These are phyloP conservation scores for Melanopsichium pennsylvanicum DNA, from an alignment of 1,284 basidiomycete genomes.

Conservation along the genomic window DNA sequence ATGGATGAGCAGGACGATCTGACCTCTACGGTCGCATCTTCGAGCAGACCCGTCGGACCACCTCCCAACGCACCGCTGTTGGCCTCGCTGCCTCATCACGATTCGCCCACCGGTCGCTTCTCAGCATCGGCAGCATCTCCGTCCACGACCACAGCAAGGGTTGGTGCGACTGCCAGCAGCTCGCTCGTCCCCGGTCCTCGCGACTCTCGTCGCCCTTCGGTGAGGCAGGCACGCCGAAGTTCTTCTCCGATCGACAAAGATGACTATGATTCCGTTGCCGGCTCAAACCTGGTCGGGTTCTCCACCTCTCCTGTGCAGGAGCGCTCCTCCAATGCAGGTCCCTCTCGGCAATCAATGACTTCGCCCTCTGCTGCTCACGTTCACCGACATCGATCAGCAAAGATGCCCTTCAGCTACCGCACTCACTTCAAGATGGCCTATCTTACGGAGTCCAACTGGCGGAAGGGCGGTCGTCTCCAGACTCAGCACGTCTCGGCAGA, in stretches of 20 bases:
- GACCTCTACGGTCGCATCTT: slow-evolving; percentile 7
- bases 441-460: slow-evolving; percentile 83
- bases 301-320: slow-evolving; percentile 5
- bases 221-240: slow-evolving; percentile 5
- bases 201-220: slow-evolving; percentile 3
- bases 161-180: background rate
- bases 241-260: slow-evolving; percentile 8
- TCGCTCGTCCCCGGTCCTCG: slow-evolving; percentile 28
- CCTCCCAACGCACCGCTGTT: slow-evolving; percentile 28
- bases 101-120: slow-evolving; percentile 43
- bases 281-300: slow-evolving; percentile 14
- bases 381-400: slow-evolving; percentile 33
- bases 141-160: slow-evolving; percentile 2
- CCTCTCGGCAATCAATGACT: slow-evolving; percentile 8
- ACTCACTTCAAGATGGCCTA: slow-evolving; percentile 80
- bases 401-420: slow-evolving; percentile 71
- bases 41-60: slow-evolving; percentile 12
- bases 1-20: slow-evolving; percentile 34
- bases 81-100: slow-evolving; percentile 29
- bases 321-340: slow-evolving; percentile 12
- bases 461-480: slow-evolving; percentile 78
- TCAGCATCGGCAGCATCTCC: slow-evolving; percentile 17
- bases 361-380: slow-evolving; percentile 12
- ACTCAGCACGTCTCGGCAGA: slow-evolving; percentile 75
- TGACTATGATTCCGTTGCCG: slow-evolving; percentile 1